Base-by-base conservation (phyloP, 208 protist genomes). In the Trypanosoma conorhini region DNA sequence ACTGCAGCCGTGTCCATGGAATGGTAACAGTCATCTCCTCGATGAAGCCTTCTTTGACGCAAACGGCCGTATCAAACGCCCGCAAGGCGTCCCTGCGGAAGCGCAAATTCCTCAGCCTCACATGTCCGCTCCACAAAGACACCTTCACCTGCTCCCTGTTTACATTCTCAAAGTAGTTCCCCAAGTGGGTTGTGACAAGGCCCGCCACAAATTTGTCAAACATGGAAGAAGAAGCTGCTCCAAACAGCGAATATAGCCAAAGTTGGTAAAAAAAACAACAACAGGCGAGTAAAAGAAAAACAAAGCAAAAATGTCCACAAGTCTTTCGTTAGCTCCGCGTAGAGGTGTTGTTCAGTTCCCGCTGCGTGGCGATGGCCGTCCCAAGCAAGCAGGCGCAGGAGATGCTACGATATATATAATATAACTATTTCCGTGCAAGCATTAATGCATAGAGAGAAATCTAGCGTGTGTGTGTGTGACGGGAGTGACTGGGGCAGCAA, bases 131-230 rank as follows among this genome's bases (percentile, higher is more conserved):
- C 89, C 88, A 94, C 22, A 96, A 57, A 0, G 87, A 93, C 30
- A 96, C 86, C 57, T 87, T 89, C n/a, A 96, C 82, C 46, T 94
- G 89, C 48, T 96, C 79, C 22, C 72, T 84, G 65, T 94, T 85
- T 26, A 94, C 88, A 48, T 91, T 91, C 33, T 89, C 81, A 71
- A 96, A 86, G 79, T 96, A 93, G 54, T 92, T 80, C 26, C 88
- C 89, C 28, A 96, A 71, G 75, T 94, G 86, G 15, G 78, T 82
- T 0, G 91, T 89, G 55, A 96, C 72, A 5, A 93, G 60, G 13
- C 85, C 79, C 0, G 88, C 85, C 1, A 94, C 85, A 57, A 93
- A 69, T 55, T 92, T 92, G 60, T 94, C 77, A 62, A 96, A 85
- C 91, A 96, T 96, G 26, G 38, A 21, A 28, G 1, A 19, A 2